phyloP scores from a whole-genome alignment of 164 flowering plant species.

The Sextonia rubra region DNA sequence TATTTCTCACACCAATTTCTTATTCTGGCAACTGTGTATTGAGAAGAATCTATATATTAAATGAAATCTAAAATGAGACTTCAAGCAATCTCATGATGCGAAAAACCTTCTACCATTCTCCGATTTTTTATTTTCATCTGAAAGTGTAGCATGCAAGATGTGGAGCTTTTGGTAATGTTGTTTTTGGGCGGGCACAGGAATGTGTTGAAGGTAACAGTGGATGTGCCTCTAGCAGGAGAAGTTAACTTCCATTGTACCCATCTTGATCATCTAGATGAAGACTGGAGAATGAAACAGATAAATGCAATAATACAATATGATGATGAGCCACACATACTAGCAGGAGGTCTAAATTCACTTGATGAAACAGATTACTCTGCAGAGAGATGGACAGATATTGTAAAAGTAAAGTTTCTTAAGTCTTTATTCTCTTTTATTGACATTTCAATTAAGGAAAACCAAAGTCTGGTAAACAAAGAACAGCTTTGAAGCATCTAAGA shows the following conservation, averaged over 20 bases:
- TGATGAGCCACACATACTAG: conserved; percentile 69
- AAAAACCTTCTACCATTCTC: neutral
- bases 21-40: too few relatives aligned
- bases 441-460: neutral
- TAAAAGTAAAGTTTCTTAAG: conserved; percentile 42
- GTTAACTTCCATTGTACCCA: conserved; percentile 79
- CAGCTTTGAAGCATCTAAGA: neutral
- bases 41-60: too few relatives aligned
- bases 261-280: conserved; percentile 89
- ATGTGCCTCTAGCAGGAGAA: conserved; percentile 75
- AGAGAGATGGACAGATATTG: conserved; percentile 92
- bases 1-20: too few relatives aligned
- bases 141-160: neutral
- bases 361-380: conserved; percentile 86
- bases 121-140: neutral
- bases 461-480: neutral
- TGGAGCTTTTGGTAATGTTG: neutral
- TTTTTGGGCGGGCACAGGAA: conserved; percentile 45
- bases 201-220: conserved; percentile 77
- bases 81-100: neutral
- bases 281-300: conserved; percentile 98
- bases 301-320: conserved; percentile 61
- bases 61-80: too few relatives aligned
- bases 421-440: neutral
- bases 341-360: conserved; percentile 88